Evolutionary conservation across 2,329 filamentous ascomycete species (phyloP).

Genomic region (Aspergillus latus): DNA sequence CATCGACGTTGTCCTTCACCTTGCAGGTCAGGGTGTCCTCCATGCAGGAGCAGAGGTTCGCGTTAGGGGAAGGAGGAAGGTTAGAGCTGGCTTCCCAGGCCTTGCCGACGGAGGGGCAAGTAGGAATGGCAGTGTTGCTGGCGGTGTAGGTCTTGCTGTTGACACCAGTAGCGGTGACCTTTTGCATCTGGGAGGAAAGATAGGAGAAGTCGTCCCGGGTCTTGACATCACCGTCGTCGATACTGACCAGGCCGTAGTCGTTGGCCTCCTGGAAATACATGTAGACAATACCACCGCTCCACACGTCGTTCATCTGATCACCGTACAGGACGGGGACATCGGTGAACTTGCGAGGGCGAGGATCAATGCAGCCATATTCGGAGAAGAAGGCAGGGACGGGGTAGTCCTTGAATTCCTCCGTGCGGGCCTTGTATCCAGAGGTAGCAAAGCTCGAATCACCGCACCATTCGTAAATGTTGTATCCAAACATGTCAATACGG

Average conservation of each 20-base stretch:
- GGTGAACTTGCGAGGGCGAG: constrained; percentile 71
- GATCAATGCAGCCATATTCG: constrained; percentile 92
- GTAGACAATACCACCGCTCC: constrained; percentile 97
- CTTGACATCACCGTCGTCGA: constrained; percentile 62
- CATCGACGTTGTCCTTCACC: constrained; percentile 57
- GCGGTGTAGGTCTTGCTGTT: constrained; percentile 68
- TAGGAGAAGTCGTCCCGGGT: constrained; percentile 73
- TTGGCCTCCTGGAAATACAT: constrained; percentile 96
- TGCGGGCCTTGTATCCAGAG: constrained; percentile 80
- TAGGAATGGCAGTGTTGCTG: constrained; percentile 65
- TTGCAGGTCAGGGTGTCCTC: constrained; percentile 69
- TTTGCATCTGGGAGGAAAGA: constrained; percentile 68
- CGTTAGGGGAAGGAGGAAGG: constrained; percentile 81
- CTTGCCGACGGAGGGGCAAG: constrained; percentile 67
- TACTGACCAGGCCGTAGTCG: constrained; percentile 69
- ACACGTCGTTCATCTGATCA: constrained; percentile 76
- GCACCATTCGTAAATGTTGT: constrained; percentile 99
- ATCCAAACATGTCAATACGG: constrained; percentile 96
- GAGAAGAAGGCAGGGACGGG: constrained; percentile 97
- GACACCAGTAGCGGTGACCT: constrained; percentile 65
- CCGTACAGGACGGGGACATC: constrained; percentile 83
- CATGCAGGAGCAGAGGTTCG: constrained; percentile 83
- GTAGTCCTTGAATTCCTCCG: constrained; percentile 83
- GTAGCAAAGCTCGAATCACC: constrained; percentile 72
- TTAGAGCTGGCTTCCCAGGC: constrained; percentile 68